Conservation (phyloP, 2,329 filamentous ascomycete species). For the Knoxdaviesia capensis region DNA sequence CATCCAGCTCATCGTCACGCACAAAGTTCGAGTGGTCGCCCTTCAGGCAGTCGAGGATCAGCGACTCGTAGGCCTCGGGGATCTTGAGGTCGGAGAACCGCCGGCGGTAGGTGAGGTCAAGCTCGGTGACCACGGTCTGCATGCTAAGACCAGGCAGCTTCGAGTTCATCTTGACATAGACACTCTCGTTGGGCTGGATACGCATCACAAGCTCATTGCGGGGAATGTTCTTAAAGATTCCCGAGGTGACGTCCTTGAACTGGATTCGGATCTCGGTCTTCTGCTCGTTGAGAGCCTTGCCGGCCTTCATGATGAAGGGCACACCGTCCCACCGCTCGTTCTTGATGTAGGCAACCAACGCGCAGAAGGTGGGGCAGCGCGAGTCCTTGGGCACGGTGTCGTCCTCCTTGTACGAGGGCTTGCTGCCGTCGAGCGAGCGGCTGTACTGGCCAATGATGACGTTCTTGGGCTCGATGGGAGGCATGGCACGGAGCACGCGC, state of each 20-base stretch:
- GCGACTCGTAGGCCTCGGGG: constrained; percentile 92
- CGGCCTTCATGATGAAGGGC: constrained; percentile 97
- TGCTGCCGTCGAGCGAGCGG: constrained; percentile 85
- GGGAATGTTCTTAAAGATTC: constrained; percentile 99
- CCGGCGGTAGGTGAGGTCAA: constrained; percentile 92
- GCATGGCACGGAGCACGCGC: constrained; percentile 81
- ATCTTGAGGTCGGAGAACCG: constrained; percentile 99
- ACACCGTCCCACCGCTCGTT: constrained; percentile 99
- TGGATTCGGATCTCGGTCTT: constrained; percentile 99
- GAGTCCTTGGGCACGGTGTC: constrained; percentile 96
- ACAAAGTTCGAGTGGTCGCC: constrained; percentile 99
- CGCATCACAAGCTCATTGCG: constrained; percentile 98
- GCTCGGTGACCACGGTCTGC: constrained; percentile 97
- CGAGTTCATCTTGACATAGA: constrained; percentile 99
- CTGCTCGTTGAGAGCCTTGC: constrained; percentile 96
- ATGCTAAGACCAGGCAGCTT: constrained; percentile 96
- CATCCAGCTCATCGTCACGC: constrained; percentile 87
- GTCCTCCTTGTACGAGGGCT: constrained; percentile 96
- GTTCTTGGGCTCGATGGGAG: constrained; percentile 94
- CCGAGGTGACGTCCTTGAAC: constrained; percentile 97
- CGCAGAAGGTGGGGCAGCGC: constrained; percentile 93
- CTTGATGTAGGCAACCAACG: constrained; percentile 95
- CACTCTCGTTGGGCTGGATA: constrained; percentile 97
- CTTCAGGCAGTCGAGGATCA: constrained; percentile 94
- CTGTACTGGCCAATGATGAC: constrained; percentile 99